Evolutionary conservation across 139 green algal genomes (phyloP).

Genomic region (Zygnema circumcarinatum): DNA sequence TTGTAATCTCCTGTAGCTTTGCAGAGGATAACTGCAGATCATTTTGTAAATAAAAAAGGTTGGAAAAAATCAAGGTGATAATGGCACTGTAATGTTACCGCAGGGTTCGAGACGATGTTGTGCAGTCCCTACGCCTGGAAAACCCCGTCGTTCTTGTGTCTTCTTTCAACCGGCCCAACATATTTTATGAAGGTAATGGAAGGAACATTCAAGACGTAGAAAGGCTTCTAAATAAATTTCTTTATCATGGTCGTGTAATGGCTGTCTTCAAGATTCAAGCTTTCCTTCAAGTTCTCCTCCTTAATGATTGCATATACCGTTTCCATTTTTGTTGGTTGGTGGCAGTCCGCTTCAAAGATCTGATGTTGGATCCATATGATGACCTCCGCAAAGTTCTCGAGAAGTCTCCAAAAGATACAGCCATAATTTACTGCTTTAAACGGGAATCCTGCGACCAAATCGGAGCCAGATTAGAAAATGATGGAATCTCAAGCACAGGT

Average conservation of each 20-base stretch:
- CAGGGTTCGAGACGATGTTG: slow-evolving; percentile 55
- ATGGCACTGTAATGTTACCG: too few relatives aligned
- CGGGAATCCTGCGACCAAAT: slow-evolving; percentile 45
- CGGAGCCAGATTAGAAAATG: slow-evolving; percentile 14
- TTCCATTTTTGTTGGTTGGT: not conserved
- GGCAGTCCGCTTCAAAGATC: slow-evolving; percentile 56
- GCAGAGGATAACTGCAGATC: too few relatives aligned
- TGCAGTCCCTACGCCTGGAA: slow-evolving; percentile 28
- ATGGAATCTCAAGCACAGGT: slow-evolving; percentile 50
- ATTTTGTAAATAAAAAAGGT: too few relatives aligned
- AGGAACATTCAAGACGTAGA: too few relatives aligned
- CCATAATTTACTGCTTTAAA: slow-evolving; percentile 50
- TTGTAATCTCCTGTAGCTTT: too few relatives aligned
- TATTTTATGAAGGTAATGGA: slow-evolving; percentile 62
- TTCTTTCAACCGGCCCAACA: slow-evolving; percentile 67
- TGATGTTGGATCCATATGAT: slow-evolving; percentile 50
- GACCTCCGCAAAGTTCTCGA: slow-evolving; percentile 28
- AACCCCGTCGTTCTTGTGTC: slow-evolving; percentile 40
- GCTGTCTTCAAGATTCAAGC: not conserved
- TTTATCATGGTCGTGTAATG: not conserved
- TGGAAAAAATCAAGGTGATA: too few relatives aligned
- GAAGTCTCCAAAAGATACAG: slow-evolving; percentile 20
- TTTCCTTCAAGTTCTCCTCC: slow-evolving; percentile 1
- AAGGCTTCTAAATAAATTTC: not conserved
- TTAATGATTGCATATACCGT: too few relatives aligned